phyloP scores from a whole-genome alignment of 495 filamentous ascomycete genomes.

The Penicillium herquei region DNA sequence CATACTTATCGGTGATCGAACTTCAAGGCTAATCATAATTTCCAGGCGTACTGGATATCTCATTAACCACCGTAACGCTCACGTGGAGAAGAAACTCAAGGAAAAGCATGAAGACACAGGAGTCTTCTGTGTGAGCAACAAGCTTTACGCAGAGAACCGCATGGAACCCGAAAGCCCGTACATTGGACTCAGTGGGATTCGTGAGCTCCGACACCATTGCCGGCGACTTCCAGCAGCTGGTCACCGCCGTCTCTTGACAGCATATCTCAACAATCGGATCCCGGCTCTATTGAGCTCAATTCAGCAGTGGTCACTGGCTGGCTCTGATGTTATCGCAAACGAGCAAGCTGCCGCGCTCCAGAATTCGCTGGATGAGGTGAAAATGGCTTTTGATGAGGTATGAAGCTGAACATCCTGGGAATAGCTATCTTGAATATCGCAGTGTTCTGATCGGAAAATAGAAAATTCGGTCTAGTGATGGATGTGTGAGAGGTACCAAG shows the following conservation, averaged over 20 bases:
- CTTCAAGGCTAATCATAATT: not conserved
- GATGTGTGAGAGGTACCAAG: not conserved
- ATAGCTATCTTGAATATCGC: not conserved
- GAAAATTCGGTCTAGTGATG: not conserved
- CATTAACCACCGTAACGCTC: not conserved
- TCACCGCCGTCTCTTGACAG: slow-evolving; percentile 15
- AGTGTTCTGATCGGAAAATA: not conserved
- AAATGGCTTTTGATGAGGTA: slow-evolving; percentile 16
- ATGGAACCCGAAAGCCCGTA: slow-evolving; percentile 13
- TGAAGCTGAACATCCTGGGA: not conserved
- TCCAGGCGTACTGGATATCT: not conserved
- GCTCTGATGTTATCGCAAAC: slow-evolving; percentile 6
- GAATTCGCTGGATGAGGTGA: slow-evolving; percentile 1
- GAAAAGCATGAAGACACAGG: not conserved
- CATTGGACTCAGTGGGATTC: slow-evolving; percentile 28
- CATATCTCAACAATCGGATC: slow-evolving; percentile 21
- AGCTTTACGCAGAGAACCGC: slow-evolving; percentile 22
- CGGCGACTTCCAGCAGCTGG: slow-evolving; percentile 28
- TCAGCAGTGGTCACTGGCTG: slow-evolving; percentile 22
- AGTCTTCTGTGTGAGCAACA: slow-evolving; percentile 38
- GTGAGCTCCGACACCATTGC: slow-evolving; percentile 29
- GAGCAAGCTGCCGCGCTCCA: slow-evolving; percentile 14
- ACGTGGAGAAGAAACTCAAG: slow-evolving; percentile 5
- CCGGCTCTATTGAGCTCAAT: slow-evolving; percentile 26
- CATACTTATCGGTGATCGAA: too few relatives aligned